Conservation (phyloP, 2,329 filamentous ascomycete genomes). For the Arthrobotrys pseudoclavata region DNA sequence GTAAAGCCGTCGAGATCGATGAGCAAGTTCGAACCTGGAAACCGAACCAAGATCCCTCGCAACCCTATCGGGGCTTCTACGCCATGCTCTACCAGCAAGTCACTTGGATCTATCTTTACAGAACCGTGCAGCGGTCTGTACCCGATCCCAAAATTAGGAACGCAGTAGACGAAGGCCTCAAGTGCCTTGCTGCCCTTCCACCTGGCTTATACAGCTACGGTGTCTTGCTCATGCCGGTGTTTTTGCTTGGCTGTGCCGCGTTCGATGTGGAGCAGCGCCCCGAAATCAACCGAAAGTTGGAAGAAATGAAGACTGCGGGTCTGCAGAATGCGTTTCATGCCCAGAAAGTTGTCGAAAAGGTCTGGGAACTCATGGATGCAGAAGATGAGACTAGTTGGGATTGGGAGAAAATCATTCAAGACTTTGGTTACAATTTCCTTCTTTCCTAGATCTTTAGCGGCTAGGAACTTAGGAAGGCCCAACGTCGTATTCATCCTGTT, state of each 20-base stretch:
- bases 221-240: constrained; percentile 74
- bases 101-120: constrained; percentile 75
- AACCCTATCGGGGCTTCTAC: constrained; percentile 71
- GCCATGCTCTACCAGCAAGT: constrained; percentile 75
- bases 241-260: constrained; percentile 74
- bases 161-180: constrained; percentile 73
- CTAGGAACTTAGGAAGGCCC: background rate
- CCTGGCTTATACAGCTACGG: constrained; percentile 72
- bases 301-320: constrained; percentile 71
- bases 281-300: constrained; percentile 72
- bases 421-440: constrained; percentile 74
- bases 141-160: constrained; percentile 71
- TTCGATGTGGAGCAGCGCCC: constrained; percentile 72
- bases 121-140: constrained; percentile 73
- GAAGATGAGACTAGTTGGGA: constrained; percentile 73
- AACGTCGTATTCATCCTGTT: background rate
- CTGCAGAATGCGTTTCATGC: constrained; percentile 73
- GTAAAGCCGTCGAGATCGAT: constrained; percentile 81
- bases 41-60: constrained; percentile 69
- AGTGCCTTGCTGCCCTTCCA: constrained; percentile 72
- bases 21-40: constrained; percentile 80
- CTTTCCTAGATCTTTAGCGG: constrained; percentile 68
- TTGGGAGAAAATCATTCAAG: constrained; percentile 74
- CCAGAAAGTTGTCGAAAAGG: constrained; percentile 71
- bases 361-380: constrained; percentile 74